Evolutionary conservation across 2,329 filamentous ascomycete species (phyloP).

Genomic region (Trichoderma sp.): DNA sequence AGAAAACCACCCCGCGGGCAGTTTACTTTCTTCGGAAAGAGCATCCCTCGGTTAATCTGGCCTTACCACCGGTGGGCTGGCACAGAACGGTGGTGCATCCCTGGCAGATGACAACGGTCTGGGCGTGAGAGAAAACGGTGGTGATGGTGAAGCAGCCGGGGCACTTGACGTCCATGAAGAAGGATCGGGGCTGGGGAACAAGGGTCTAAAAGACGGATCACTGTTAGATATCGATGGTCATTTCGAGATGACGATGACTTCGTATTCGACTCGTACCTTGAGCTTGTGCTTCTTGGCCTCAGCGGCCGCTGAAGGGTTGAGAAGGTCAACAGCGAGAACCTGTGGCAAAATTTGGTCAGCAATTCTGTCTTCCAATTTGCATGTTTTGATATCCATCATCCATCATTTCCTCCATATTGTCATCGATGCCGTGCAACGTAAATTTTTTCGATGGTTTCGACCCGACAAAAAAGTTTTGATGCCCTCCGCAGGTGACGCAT

Average conservation of each 20-base stretch:
- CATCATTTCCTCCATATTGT: not conserved
- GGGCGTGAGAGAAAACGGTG: slow-evolving; percentile 99
- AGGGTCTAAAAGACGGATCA: slow-evolving; percentile 65
- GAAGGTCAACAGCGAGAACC: slow-evolving; percentile 99
- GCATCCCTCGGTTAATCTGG: slow-evolving; percentile 98
- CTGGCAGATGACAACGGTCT: slow-evolving; percentile 99
- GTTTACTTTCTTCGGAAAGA: slow-evolving; percentile 99
- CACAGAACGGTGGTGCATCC: slow-evolving; percentile 99
- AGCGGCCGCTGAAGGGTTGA: slow-evolving; percentile 96
- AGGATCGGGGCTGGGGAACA: slow-evolving; percentile 94
- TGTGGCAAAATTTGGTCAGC: slow-evolving; percentile 58
- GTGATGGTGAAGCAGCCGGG: slow-evolving; percentile 99
- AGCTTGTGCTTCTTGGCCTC: slow-evolving; percentile 99
- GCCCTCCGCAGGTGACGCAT: slow-evolving; percentile 29
- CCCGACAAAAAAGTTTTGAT: slow-evolving; percentile 28
- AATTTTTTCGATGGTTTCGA: slow-evolving; percentile 1
- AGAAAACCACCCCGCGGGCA: slow-evolving; percentile 51
- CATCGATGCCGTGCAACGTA: slow-evolving; percentile 31
- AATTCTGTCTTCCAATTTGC: slow-evolving; percentile 31
- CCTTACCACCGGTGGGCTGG: slow-evolving; percentile 99
- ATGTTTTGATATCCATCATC: not conserved
- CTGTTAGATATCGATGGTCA: slow-evolving; percentile 32
- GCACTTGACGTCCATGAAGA: slow-evolving; percentile 99
- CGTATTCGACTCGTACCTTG: slow-evolving; percentile 70
- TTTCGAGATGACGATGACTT: slow-evolving; percentile 19